A percentile compares a stretch with the other conserved stretches of the same genome.
These are phyloP conservation scores for Salix viminalis DNA, from an alignment of 345 rosid species.

Conservation along the genomic window DNA sequence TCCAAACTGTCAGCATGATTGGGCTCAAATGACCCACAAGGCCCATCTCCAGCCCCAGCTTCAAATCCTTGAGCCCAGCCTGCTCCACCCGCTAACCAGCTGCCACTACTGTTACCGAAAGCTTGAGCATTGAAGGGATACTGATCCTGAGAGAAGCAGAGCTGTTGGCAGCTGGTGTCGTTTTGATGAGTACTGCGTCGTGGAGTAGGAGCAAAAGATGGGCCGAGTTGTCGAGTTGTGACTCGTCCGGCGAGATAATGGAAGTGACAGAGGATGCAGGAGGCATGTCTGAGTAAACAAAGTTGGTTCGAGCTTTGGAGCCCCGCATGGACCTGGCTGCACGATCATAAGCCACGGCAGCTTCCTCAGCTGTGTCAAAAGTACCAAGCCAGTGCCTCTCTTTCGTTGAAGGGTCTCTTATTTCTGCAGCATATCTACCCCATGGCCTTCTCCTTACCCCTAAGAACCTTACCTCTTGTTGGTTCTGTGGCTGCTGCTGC, in stretches of 20 bases:
- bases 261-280: conserved; percentile 78
- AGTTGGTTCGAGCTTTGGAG: conserved; percentile 82
- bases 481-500: conserved; percentile 14
- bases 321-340: conserved; percentile 88
- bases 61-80: conserved; percentile 1
- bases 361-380: conserved; percentile 85
- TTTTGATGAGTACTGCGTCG: conserved; percentile 9
- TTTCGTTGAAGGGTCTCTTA: conserved; percentile 87
- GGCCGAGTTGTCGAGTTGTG: conserved; percentile 48
- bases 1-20: conserved; percentile 19
- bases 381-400: conserved; percentile 95
- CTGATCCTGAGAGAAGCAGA: background rate
- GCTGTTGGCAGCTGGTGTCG: conserved; percentile 5
- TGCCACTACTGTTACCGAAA: background rate
- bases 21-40: conserved; percentile 30
- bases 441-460: conserved; percentile 96
- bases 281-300: conserved; percentile 87
- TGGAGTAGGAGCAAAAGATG: conserved; percentile 30
- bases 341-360: conserved; percentile 88
- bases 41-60: background rate
- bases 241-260: conserved; percentile 79
- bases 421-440: conserved; percentile 95
- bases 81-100: background rate
- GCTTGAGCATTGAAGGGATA: background rate
- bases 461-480: conserved; percentile 48